A percentile compares a stretch with the other conserved stretches of the same genome.
Evolutionary conservation across 805 yeast species (phyloP).

Genomic region (Saturnispora bothae): DNA sequence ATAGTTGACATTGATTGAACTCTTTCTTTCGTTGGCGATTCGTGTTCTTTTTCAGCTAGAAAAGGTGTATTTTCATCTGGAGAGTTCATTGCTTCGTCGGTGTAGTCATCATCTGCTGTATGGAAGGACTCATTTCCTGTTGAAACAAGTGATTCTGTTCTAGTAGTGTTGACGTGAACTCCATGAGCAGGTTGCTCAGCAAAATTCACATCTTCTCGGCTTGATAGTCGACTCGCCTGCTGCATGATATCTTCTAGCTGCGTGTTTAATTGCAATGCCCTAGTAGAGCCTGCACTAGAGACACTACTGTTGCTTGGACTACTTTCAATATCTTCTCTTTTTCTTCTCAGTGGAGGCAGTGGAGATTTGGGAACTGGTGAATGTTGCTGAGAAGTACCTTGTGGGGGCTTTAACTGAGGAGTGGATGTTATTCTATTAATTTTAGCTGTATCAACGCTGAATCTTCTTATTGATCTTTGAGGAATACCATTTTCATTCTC

Average conservation of each 20-base stretch:
- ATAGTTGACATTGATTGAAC: conserved; percentile 1
- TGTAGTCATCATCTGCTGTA: conserved; percentile 10
- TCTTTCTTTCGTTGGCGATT: neutral
- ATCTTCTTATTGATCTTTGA: conserved; percentile 24
- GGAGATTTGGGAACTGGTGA: conserved; percentile 13
- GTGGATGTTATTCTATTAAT: conserved; percentile 7
- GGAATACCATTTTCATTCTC: conserved; percentile 16
- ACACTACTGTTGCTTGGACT: neutral
- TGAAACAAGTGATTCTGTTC: neutral
- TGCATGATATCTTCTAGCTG: conserved; percentile 25
- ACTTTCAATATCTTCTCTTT: neutral
- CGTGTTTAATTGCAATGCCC: conserved; percentile 15
- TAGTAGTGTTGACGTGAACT: neutral
- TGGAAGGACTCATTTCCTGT: conserved; percentile 11
- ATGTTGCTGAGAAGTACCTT: conserved; percentile 5
- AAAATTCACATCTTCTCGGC: neutral
- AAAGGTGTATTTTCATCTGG: neutral
- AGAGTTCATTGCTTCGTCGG: neutral
- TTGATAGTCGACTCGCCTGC: conserved; percentile 22
- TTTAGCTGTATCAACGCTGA: conserved; percentile 8
- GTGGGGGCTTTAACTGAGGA: neutral
- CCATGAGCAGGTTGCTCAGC: neutral
- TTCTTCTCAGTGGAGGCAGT: conserved; percentile 8
- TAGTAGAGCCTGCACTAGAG: neutral
- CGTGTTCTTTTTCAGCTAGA: neutral